Base-by-base conservation (phyloP, 208 protist genomes). In the Crithidia sp. region DNA sequence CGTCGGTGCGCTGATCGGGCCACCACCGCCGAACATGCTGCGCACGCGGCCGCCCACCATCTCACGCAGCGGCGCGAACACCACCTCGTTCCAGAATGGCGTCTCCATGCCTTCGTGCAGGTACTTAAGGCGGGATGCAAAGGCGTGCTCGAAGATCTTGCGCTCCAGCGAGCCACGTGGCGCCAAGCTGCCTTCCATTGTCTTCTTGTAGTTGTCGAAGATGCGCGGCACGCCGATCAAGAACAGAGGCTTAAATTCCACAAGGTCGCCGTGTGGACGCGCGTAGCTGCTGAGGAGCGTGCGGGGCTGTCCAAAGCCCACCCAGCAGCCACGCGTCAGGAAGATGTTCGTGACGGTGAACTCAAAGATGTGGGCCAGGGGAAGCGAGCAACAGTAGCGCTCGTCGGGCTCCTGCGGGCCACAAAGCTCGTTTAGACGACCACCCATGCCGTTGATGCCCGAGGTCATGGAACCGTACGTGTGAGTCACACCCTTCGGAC, bases 321-420 rank as follows among this genome's bases (percentile, higher is more conserved):
- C 79, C 65, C 85, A 57, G 47, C 71, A 82, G 36, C 92, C 95
- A 16, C 87, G 75, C 5, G 74, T 62, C 10, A 98, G 62, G 53
- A 98, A 77, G 62, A 95, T 69, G 41, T 71, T 86, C 65, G 94
- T 70, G 19, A 85, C 89, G n/a, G 84, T 73, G 55, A 97, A 82
- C 82, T 98, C 96, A 56, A 98, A 92, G 61, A 98, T 96, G 85
- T 98, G 96, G 7, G 95, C 96, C 4, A 94, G 66, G 19, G 96
- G 96, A 16, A 98, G 81, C 68, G 97, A 97, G 7, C 83, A 85
- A 19, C 91, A 65, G 71, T 97, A 96, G 19, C 74, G 83, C 58
- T 87, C 87, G n/a, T 96, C 82, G 28, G 83, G 73, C 62, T 71
- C 45, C 54, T 76, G 59, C 8, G 58, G 57, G 4, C 89, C 92